These are phyloP conservation scores for Penicillium sp. DNA, from an alignment of 2,329 filamentous ascomycete species.

Conservation along the genomic window DNA sequence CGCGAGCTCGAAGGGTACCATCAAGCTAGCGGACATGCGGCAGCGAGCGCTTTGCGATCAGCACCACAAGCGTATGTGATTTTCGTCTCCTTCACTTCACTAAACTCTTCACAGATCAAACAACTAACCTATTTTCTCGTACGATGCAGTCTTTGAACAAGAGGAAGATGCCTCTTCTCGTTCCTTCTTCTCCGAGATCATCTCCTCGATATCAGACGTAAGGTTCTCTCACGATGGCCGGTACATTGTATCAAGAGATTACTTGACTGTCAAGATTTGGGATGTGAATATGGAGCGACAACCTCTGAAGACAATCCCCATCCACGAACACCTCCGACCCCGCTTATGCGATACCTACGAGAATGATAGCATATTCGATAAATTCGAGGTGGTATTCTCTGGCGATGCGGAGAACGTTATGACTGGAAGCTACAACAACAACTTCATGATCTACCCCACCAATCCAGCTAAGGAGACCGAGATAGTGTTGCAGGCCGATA, in stretches of 20 bases:
- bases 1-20: constrained; percentile 97
- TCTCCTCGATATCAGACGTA: constrained; percentile 98
- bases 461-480: constrained; percentile 96
- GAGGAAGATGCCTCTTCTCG: constrained; percentile 96
- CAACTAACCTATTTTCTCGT: constrained; percentile 19
- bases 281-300: constrained; percentile 99
- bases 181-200: constrained; percentile 99
- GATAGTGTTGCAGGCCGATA: constrained; percentile 96
- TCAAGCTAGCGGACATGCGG: constrained; percentile 98
- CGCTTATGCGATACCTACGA: constrained; percentile 97
- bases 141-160: constrained; percentile 85
- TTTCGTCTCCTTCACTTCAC: neutral
- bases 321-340: constrained; percentile 94
- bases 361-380: constrained; percentile 99
- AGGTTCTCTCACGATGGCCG: constrained; percentile 95
- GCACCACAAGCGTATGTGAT: constrained; percentile 83
- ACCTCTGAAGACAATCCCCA: constrained; percentile 97
- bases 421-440: constrained; percentile 99
- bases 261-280: constrained; percentile 99
- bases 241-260: constrained; percentile 97
- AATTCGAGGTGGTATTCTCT: constrained; percentile 99
- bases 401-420: constrained; percentile 98
- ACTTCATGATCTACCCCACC: constrained; percentile 99
- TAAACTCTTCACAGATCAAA: constrained; percentile 12
- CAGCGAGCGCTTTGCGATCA: constrained; percentile 95